Evolutionary conservation across 2,329 filamentous ascomycete genomes (phyloP).

Genomic region (Fusarium vanettenii): DNA sequence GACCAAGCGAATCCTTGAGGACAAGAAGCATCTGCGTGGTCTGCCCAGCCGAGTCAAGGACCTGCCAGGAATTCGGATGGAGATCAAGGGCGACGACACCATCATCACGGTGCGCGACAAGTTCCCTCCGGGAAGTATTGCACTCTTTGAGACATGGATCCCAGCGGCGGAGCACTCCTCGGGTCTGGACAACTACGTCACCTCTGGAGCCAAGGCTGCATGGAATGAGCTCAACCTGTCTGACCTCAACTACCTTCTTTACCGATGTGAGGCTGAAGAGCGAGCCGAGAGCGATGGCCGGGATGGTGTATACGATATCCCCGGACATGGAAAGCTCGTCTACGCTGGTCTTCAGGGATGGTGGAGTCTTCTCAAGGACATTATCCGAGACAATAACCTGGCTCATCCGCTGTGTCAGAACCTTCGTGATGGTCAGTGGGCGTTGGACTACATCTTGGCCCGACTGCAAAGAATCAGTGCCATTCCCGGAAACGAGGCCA

Average conservation of each 20-base stretch:
- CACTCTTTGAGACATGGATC: conserved; percentile 96
- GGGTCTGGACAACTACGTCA: conserved; percentile 87
- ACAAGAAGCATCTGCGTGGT: conserved; percentile 79
- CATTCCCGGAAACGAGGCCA: conserved; percentile 68
- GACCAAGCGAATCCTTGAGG: conserved; percentile 71
- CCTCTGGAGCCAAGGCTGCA: conserved; percentile 80
- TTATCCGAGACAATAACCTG: conserved; percentile 89
- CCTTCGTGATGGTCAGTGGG: conserved; percentile 90
- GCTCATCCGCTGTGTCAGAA: conserved; percentile 95
- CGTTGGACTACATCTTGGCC: conserved; percentile 85
- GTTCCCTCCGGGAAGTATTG: conserved; percentile 94
- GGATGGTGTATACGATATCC: conserved; percentile 91
- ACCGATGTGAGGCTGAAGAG: conserved; percentile 91
- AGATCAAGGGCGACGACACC: conserved; percentile 78
- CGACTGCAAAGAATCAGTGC: conserved; percentile 80
- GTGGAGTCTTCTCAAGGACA: conserved; percentile 90
- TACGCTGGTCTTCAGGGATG: conserved; percentile 98
- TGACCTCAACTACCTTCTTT: conserved; percentile 92
- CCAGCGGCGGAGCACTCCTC: conserved; percentile 85
- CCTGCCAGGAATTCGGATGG: conserved; percentile 78
- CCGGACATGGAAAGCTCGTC: conserved; percentile 83
- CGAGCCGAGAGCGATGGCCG: conserved; percentile 80
- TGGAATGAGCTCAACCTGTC: conserved; percentile 80
- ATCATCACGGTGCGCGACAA: conserved; percentile 82
- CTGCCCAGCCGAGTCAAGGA: conserved; percentile 86